Evolutionary conservation across 2,329 filamentous ascomycete species (phyloP).

Genomic region (Diaporthe nobilis): DNA sequence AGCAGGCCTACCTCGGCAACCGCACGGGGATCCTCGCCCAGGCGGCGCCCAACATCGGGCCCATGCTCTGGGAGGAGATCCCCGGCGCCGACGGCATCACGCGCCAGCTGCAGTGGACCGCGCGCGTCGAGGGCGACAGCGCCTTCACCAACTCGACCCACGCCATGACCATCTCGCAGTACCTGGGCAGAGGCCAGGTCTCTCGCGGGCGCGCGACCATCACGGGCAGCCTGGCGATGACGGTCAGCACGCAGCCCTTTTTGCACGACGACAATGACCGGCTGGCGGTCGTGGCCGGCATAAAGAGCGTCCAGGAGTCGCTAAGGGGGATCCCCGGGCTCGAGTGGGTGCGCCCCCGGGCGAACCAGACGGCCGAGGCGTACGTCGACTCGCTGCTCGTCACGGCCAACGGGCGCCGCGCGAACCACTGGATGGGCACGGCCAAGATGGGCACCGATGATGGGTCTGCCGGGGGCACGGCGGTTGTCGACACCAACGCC

Average conservation of each 20-base stretch:
- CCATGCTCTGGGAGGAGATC: slow-evolving; percentile 73
- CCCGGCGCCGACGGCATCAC: slow-evolving; percentile 70
- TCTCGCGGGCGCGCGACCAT: slow-evolving; percentile 74
- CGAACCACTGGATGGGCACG: slow-evolving; percentile 42
- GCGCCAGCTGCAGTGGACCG: slow-evolving; percentile 76
- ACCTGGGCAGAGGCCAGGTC: slow-evolving; percentile 75
- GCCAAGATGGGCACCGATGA: slow-evolving; percentile 40
- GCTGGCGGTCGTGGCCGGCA: slow-evolving; percentile 72
- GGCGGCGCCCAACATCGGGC: slow-evolving; percentile 75
- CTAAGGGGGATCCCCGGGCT: slow-evolving; percentile 69
- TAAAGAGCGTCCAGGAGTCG: slow-evolving; percentile 71
- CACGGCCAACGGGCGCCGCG: slow-evolving; percentile 36
- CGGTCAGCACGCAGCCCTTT: slow-evolving; percentile 72
- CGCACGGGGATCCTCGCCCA: slow-evolving; percentile 75
- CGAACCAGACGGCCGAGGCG: slow-evolving; percentile 65
- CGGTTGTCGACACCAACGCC: slow-evolving; percentile 39
- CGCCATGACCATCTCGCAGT: slow-evolving; percentile 69
- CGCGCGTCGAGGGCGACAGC: slow-evolving; percentile 58
- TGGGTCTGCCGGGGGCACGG: slow-evolving; percentile 34
- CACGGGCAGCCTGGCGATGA: slow-evolving; percentile 68
- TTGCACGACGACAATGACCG: slow-evolving; percentile 70
- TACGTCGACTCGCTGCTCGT: slow-evolving; percentile 63
- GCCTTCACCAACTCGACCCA: slow-evolving; percentile 47
- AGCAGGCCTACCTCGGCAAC: slow-evolving; percentile 59
- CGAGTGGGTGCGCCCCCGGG: slow-evolving; percentile 68